These are phyloP conservation scores for Adansonia gregorii DNA, from an alignment of 441 rosid species.

Conservation along the genomic window DNA sequence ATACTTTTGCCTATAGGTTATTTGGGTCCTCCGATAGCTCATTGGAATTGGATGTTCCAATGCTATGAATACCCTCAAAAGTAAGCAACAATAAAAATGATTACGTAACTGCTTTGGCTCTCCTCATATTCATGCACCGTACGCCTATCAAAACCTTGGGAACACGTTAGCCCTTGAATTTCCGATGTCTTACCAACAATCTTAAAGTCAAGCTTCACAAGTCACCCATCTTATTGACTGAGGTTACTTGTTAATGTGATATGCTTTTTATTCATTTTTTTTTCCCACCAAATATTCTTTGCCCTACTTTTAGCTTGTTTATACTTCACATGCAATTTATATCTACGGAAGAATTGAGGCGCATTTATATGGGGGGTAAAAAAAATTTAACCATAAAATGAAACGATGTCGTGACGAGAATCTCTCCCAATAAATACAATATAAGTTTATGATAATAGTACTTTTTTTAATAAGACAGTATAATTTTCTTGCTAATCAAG, in stretches of 20 bases:
- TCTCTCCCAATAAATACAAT: no score
- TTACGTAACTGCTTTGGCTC: not conserved
- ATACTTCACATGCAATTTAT: no score
- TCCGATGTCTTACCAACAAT: not conserved
- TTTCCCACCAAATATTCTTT: not conserved
- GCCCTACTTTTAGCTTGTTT: not conserved
- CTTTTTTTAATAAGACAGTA: no score
- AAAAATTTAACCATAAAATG: no score
- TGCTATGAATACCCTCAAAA: not conserved
- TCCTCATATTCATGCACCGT: constrained; percentile 15
- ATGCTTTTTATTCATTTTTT: not conserved
- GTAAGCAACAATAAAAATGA: not conserved
- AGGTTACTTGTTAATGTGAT: not conserved
- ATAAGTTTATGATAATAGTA: no score
- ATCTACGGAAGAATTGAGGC: no score
- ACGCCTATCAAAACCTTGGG: not conserved
- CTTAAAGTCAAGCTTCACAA: not conserved
- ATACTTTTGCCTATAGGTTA: not conserved
- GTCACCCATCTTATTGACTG: not conserved
- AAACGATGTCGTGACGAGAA: no score
- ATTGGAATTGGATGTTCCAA: not conserved
- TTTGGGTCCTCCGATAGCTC: not conserved
- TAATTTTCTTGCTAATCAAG: no score
- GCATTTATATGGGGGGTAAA: no score
- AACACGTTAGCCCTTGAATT: not conserved